Conservation (phyloP, 169 alveolate species). For the Ichthyophthirius multifiliis region DNA sequence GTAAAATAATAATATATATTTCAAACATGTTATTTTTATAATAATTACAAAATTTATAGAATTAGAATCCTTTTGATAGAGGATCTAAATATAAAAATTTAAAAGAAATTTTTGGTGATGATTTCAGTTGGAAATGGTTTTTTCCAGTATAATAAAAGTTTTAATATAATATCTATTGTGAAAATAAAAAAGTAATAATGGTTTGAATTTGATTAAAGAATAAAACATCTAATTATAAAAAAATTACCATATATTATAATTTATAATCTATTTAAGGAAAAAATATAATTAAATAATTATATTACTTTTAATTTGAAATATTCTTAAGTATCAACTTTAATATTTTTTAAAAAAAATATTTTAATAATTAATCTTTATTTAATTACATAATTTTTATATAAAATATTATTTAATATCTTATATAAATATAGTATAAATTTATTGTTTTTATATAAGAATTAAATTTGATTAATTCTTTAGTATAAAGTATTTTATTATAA, state of each 20-base stretch:
- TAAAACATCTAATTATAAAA: too few species aligned
- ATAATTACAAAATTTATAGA: neutral
- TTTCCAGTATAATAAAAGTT: neutral
- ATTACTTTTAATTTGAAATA: too few species aligned
- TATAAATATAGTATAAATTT: too few species aligned
- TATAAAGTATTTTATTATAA: too few species aligned
- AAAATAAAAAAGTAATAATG: neutral
- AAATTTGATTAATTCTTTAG: too few species aligned
- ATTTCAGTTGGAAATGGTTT: neutral
- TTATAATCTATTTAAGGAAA: neutral
- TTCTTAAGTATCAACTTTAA: too few species aligned
- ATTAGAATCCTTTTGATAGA: neutral
- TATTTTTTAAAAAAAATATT: too few species aligned
- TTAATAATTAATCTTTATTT: too few species aligned
- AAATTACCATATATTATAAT: neutral
- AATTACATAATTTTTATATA: too few species aligned
- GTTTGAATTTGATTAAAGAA: neutral
- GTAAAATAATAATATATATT: neutral
- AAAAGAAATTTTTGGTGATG: neutral
- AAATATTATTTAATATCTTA: too few species aligned
- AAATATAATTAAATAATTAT: too few species aligned
- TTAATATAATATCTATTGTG: neutral
- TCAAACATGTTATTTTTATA: neutral
- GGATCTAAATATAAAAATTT: neutral
- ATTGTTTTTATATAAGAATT: too few species aligned